Base-by-base conservation (phyloP, 2,329 filamentous ascomycete species). In the Phialemoniopsis sp. region DNA sequence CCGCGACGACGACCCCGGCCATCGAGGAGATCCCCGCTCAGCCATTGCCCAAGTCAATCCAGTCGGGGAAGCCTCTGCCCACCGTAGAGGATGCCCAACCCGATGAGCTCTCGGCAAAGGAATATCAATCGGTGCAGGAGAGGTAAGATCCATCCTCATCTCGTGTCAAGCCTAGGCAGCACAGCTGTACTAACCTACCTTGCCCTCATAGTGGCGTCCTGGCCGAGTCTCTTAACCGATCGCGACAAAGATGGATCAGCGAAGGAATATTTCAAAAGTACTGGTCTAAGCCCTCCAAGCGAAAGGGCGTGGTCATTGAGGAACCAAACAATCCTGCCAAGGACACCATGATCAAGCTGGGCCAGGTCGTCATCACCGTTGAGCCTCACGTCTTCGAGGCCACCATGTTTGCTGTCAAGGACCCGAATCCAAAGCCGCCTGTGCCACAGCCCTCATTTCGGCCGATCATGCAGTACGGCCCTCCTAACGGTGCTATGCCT, bases 341-440 rank as follows among this genome's bases (percentile, higher is more conserved):
- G 59, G 77, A 88, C 34, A 80, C 74, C 45, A 87, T 89, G 80
- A 69, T 74, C 47, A 86, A 82, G 58, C 74, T 88, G 16, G 87
- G 88, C 49, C 77, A 76, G 49, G 81, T 87, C 45, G 81, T 81
- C 28, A 80, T 94, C 45, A 84, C 80, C 16, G 80, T 90, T 43
- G 87, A 90, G 58, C 88, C 88, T 33, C 86, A 93, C 55, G 77
- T 86, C 32, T 79, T 93, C 50, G 85, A 89, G 48, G 86, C 85
- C 13, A 83, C 77, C 34, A 78, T 89, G 68, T 89, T 75, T 54
- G 75, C 77, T 15, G 80, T 89, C 42, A 85, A 86, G 53, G 82
- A 85, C 38, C 21, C 21, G 21, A 26, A 26, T 10, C 69, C 74
- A 8, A 79, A 77, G 47, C 69, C 66, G 8, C 59, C 66, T 36